These are phyloP conservation scores for Tricholoma bakamatsutake DNA, from an alignment of 768 basidiomycete species.

Conservation along the genomic window DNA sequence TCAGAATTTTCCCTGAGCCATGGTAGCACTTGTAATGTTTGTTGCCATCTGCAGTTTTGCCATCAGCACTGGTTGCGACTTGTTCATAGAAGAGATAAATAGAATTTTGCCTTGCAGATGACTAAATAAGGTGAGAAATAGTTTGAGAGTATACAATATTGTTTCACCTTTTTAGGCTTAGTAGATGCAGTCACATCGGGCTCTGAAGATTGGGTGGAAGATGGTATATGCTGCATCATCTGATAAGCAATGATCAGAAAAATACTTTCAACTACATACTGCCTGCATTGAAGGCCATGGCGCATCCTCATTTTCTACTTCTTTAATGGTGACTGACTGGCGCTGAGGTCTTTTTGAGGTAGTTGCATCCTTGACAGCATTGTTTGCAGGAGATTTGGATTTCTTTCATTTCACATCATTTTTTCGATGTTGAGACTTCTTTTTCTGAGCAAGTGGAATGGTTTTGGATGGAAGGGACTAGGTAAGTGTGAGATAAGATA, in stretches of 20 bases:
- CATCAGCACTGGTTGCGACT: neutral
- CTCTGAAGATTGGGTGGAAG: neutral
- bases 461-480: neutral
- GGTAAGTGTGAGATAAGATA: neutral
- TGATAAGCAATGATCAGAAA: neutral
- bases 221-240: neutral
- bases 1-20: slow-evolving; percentile 12
- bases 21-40: slow-evolving; percentile 17
- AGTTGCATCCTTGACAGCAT: neutral
- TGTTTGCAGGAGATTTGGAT: neutral
- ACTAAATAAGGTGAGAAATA: neutral
- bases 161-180: neutral
- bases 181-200: neutral
- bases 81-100: neutral
- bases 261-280: neutral
- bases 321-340: neutral
- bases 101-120: neutral
- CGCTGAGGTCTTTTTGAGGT: neutral
- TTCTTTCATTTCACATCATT: neutral
- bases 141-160: neutral
- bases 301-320: neutral
- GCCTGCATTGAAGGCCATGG: neutral
- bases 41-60: slow-evolving; percentile 9
- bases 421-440: neutral
- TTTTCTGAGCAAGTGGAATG: neutral